Evolutionary conservation across 257 asterid genomes (phyloP), one percentile per base, ranked within the genome.

Genomic region (Sherardia arvensis): DNA sequence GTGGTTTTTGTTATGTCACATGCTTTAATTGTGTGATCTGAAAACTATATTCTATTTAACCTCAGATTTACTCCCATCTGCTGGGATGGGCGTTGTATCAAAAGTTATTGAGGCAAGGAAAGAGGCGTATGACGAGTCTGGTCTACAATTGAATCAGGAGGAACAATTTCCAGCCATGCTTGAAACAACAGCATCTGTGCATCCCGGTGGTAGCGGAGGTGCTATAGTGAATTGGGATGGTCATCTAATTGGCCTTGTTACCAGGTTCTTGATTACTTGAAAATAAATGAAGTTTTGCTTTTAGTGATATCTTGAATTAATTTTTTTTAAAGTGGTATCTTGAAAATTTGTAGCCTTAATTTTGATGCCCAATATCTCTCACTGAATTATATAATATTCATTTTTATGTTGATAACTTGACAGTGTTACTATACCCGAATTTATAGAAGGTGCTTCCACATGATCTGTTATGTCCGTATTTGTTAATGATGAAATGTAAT

Each of bases 201-300:
- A 92, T 76, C 94, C 99, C 65, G 97, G 99, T 72, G 87, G 99
- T 57, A 92, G 99, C 69, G 99, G 99, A 55, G 99, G 99, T 59
- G 96, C 99, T 64, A 95, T 92, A 69, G 88, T 92, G 67, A 84
- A 87, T 79, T 81, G 88, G 57, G 72, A 81, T 30, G 99, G 99
- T 64, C 73, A 59, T 69, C 84, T 93, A 96, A 77, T 93, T 77
- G 99, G 95, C 73, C 99, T 93, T n/a, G 92, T 93, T 69, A 93
- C 99, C 49, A 93, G 99, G 99, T 93, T 81, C 66, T 43, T 34
- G 47, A 33, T 25, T 28, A 3, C 43, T 34, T 43, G 26, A n/a
- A 48, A 26, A 26, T 28, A 23, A 55, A 58, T 57, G 43, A 57
- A 3, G 17, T 58, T 43, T 1, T 60, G 54, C 67, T 32, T 3